Evolutionary conservation across 2,329 filamentous ascomycete species (phyloP).

Genomic region (Monosporascus sp.): DNA sequence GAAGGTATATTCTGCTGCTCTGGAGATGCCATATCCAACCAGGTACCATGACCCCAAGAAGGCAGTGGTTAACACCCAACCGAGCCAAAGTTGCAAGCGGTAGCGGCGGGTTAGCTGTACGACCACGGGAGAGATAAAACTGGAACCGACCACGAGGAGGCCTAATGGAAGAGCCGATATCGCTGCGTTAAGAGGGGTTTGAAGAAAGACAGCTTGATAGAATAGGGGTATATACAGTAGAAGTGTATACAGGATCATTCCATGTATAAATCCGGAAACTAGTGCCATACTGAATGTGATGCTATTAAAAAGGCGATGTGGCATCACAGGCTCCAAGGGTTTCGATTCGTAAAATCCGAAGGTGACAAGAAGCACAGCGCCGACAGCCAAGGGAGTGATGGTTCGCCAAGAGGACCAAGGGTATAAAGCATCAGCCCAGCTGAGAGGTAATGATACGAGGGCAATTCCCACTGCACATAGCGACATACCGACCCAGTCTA

Average conservation of each 20-base stretch:
- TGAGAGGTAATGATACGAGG: constrained; percentile 1
- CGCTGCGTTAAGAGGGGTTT: neutral
- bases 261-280: constrained; percentile 4
- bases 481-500: constrained; percentile 59
- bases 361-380: constrained; percentile 41
- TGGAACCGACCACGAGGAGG: neutral
- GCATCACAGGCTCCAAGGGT: constrained; percentile 37
- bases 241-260: constrained; percentile 2
- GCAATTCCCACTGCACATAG: constrained; percentile 61
- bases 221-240: constrained; percentile 30
- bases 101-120: constrained; percentile 2
- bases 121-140: neutral
- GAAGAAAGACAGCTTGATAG: constrained; percentile 37
- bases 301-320: constrained; percentile 2
- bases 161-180: neutral
- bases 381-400: constrained; percentile 56
- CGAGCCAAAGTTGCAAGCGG: neutral
- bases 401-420: constrained; percentile 58
- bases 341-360: constrained; percentile 52
- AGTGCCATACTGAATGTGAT: constrained; percentile 18
- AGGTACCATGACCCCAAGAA: constrained; percentile 1
- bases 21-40: neutral
- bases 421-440: constrained; percentile 57
- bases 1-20: neutral
- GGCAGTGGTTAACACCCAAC: constrained; percentile 1